Conservation (phyloP, 2,329 filamentous ascomycete species). For the Pseudopyricularia cyperi region DNA sequence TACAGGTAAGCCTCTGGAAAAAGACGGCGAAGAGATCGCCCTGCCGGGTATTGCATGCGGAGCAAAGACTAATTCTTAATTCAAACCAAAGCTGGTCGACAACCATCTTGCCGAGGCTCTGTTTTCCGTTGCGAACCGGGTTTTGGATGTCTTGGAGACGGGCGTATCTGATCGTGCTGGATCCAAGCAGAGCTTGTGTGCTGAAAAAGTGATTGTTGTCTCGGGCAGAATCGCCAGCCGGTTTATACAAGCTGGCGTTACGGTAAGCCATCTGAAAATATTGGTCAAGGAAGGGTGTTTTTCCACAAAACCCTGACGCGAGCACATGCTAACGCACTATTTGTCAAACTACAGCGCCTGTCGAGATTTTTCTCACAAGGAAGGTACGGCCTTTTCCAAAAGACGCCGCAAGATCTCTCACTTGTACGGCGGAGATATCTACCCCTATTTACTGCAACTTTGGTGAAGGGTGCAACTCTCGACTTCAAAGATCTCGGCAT, state of each 20-base stretch:
- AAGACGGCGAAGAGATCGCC: not conserved
- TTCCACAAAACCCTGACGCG: not conserved
- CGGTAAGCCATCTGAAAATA: not conserved
- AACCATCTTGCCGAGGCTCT: conserved; percentile 31
- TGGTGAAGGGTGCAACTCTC: conserved; percentile 32
- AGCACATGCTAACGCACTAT: conserved; percentile 1
- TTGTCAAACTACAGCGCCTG: conserved; percentile 16
- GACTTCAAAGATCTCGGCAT: conserved; percentile 32
- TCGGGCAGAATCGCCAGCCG: conserved; percentile 31
- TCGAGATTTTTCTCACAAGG: conserved; percentile 31
- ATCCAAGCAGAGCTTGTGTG: conserved; percentile 14
- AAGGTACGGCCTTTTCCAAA: conserved; percentile 37
- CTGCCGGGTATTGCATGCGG: not conserved
- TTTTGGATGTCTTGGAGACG: not conserved
- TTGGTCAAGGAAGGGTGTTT: not conserved
- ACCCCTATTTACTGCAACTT: conserved; percentile 35
- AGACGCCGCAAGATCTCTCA: conserved; percentile 22
- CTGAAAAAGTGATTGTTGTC: conserved; percentile 30
- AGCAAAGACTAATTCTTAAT: conserved; percentile 4
- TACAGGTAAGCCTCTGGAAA: conserved; percentile 14
- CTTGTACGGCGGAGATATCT: conserved; percentile 30
- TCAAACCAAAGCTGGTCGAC: conserved; percentile 23
- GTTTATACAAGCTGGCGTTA: conserved; percentile 30
- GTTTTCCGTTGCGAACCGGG: conserved; percentile 26
- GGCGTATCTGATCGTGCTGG: conserved; percentile 9